These are phyloP conservation scores for Purshia tridentata DNA, from an alignment of 306 rosid genomes.

Conservation along the genomic window DNA sequence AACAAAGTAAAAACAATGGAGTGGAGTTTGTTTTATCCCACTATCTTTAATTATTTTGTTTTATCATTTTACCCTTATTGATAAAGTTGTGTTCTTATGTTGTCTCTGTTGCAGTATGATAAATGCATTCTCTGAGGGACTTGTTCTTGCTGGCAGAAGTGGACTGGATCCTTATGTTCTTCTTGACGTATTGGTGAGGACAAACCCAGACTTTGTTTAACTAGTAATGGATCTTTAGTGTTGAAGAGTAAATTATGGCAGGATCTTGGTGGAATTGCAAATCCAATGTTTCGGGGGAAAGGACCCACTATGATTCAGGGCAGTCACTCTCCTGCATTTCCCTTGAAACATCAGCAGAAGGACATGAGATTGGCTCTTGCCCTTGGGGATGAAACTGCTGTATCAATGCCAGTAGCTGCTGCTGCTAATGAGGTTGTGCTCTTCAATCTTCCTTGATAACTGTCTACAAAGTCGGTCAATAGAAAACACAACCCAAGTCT, in stretches of 20 bases:
- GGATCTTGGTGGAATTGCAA: constrained; percentile 73
- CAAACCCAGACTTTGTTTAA: constrained; percentile 17
- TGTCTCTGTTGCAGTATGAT: constrained; percentile 54
- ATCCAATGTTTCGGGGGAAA: constrained; percentile 73
- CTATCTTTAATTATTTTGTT: too few species aligned
- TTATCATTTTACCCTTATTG: too few species aligned
- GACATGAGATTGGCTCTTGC: constrained; percentile 92
- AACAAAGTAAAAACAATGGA: too few species aligned
- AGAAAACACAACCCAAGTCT: too few species aligned
- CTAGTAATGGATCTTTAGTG: background rate
- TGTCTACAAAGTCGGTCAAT: background rate
- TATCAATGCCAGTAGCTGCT: constrained; percentile 81
- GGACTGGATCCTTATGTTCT: constrained; percentile 64
- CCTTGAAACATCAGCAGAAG: constrained; percentile 87
- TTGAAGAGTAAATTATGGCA: constrained; percentile 29
- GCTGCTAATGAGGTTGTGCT: constrained; percentile 75
- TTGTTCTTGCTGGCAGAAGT: constrained; percentile 63
- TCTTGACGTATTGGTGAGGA: constrained; percentile 74
- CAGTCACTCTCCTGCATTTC: constrained; percentile 76
- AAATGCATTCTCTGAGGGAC: constrained; percentile 89
- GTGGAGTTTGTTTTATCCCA: too few species aligned
- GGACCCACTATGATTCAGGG: constrained; percentile 71
- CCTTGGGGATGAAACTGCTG: constrained; percentile 70
- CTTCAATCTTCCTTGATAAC: background rate
- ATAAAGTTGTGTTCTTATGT: background rate